A percentile compares a stretch with the other conserved stretches of the same genome.
Conservation (phyloP, 371 early-diverging fungal species). For the Mucor lusitanicus region DNA sequence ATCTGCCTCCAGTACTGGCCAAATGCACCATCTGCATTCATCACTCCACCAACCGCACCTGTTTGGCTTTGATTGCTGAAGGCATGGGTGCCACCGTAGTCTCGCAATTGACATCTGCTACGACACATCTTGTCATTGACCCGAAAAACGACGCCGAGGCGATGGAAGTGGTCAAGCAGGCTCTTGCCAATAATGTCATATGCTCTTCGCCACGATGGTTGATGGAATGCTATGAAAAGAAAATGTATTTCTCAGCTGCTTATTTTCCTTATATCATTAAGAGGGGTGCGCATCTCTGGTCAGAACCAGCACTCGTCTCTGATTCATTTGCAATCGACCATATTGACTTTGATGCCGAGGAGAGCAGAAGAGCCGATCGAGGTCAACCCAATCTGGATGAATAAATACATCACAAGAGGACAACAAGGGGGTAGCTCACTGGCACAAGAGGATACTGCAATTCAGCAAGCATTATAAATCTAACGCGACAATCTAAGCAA, state of each 20-base stretch:
- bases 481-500: no score
- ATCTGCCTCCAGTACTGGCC: background rate
- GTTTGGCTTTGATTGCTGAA: background rate
- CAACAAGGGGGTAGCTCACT: background rate
- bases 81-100: background rate
- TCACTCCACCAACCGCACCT: background rate
- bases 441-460: background rate
- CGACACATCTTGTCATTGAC: background rate
- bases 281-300: background rate
- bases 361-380: background rate
- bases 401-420: background rate
- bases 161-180: background rate
- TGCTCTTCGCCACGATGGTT: background rate
- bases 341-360: slow-evolving; percentile 1
- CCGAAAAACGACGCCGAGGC: background rate
- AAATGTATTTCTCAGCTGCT: background rate
- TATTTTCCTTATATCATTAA: background rate
- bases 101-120: background rate
- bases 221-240: background rate
- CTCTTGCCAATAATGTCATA: background rate
- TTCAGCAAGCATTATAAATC: no score
- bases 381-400: background rate
- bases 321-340: background rate
- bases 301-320: background rate
- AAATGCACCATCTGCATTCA: background rate